phyloP scores from a whole-genome alignment of 768 basidiomycete species.

The Cyclocybe cylindracea region DNA sequence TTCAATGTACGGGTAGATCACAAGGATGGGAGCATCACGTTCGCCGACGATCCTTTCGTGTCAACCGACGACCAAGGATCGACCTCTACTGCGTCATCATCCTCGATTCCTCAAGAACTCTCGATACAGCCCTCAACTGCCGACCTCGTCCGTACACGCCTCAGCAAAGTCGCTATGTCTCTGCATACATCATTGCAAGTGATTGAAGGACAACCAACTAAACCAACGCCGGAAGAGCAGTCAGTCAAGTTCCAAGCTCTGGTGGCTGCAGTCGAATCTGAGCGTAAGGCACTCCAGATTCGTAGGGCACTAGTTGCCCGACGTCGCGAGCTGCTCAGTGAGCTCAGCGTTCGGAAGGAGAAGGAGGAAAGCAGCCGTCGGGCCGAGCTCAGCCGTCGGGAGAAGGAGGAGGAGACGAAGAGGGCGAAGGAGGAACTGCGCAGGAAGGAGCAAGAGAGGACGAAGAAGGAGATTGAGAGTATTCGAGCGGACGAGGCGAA shows the following conservation, averaged over 20 bases:
- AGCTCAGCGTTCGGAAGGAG: conserved; percentile 83
- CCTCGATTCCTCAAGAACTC: conserved; percentile 25
- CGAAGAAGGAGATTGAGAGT: conserved; percentile 73
- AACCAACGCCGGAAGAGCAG: conserved; percentile 54
- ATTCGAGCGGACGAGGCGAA: conserved; percentile 82
- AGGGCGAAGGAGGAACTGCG: conserved; percentile 63
- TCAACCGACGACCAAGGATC: conserved; percentile 36
- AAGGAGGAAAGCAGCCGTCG: conserved; percentile 83
- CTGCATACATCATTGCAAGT: conserved; percentile 70
- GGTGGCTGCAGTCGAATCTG: conserved; percentile 64
- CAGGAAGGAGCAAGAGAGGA: conserved; percentile 65
- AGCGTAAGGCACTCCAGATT: conserved; percentile 75
- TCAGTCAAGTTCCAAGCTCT: conserved; percentile 59
- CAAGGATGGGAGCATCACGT: conserved; percentile 79
- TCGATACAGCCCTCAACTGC: conserved; percentile 71
- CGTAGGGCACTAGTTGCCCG: conserved; percentile 82
- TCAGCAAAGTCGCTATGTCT: conserved; percentile 72
- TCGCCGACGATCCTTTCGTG: conserved; percentile 78
- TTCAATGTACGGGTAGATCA: conserved; percentile 88
- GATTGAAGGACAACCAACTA: conserved; percentile 46
- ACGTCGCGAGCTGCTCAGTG: conserved; percentile 81
- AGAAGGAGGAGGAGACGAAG: conserved; percentile 69
- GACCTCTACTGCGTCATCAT: conserved; percentile 24
- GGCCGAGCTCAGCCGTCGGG: conserved; percentile 64
- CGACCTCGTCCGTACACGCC: conserved; percentile 74